Base-by-base conservation (phyloP, 306 rosid genomes). In the Quercus alba region DNA sequence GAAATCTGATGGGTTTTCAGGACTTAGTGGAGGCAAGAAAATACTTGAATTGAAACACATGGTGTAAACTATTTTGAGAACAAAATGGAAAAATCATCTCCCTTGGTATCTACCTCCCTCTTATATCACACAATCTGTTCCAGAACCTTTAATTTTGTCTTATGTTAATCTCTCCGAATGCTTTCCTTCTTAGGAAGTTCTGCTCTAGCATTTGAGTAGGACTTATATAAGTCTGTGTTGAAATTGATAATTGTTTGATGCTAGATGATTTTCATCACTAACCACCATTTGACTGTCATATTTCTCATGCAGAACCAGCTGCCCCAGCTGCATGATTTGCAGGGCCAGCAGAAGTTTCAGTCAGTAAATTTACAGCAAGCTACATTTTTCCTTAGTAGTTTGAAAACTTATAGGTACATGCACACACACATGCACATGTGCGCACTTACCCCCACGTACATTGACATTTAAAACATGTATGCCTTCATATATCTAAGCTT, bases 301-400 rank as follows among this genome's bases (percentile, higher is more conserved):
- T 82, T 17, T n/a, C 62, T 73, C 44, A 18, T 82, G 78, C 85
- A 81, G 84, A 85, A 66, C 72, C 86, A 80, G 55, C 20, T 81
- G 54, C 79, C 77, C 25, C 80, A 85, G 81, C 78, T 83, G 79
- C 87, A 85, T 81, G 86, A 84, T 81, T 83, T 89, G 79, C 88
- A 86, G 54, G 83, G 88, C 58, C 88, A 80, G 79, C 88, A 80
- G 76, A 87, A 87, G 75, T 87, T 87, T 80, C 86, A 77, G 38
- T 35, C 81, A 54, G 84, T 81, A 80, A 78, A 52, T 77, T 73
- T 69, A 12, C 78, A 20, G 20, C 73, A 56, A 26, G 5, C 31
- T 79, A n/a, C 3, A 8, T 54, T 26, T 4, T 17, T 41, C 5
- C 19, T 15, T 28, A 6, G 52, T 56, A 23, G 19, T 30, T 31